Conservation (phyloP, 495 filamentous ascomycete genomes). For the Penicillium robsamsonii region DNA sequence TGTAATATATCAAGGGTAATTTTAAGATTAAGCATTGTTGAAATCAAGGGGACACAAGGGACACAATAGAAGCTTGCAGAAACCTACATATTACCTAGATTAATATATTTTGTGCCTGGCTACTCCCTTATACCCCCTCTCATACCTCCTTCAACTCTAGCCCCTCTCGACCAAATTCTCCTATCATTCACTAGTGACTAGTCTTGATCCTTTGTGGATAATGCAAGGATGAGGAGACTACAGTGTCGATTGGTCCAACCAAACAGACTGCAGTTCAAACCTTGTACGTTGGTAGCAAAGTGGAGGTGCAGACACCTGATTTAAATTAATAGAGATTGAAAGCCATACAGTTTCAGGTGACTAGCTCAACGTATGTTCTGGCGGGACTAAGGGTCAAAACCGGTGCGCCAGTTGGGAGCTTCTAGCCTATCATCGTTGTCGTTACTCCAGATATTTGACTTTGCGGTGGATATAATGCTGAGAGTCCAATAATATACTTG, state of each 20-base stretch:
- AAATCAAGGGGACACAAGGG: not conserved
- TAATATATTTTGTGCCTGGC: not conserved
- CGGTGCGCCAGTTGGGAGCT: constrained; percentile 7
- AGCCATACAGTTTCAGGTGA: constrained; percentile 6
- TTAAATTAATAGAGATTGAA: constrained; percentile 13
- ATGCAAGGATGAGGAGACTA: constrained; percentile 29
- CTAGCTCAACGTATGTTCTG: constrained; percentile 6
- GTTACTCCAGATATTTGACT: constrained; percentile 2
- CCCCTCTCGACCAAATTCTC: not conserved
- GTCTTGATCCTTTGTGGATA: not conserved
- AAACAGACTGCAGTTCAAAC: constrained; percentile 9
- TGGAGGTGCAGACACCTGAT: constrained; percentile 6
- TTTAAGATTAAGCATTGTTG: constrained; percentile 1
- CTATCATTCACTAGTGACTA: not conserved
- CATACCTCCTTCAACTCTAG: not conserved
- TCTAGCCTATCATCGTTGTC: constrained; percentile 12
- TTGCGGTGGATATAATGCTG: not conserved
- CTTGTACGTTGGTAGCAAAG: constrained; percentile 7
- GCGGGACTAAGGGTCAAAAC: constrained; percentile 3
- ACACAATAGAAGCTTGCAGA: not conserved
- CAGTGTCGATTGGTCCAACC: constrained; percentile 28
- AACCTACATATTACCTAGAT: not conserved
- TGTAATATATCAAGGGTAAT: constrained; percentile 2
- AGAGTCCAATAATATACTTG: not conserved
- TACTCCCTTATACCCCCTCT: not conserved